These are phyloP conservation scores for Yamadazyma conglobata DNA, from an alignment of 1,139 yeast species.

Conservation along the genomic window DNA sequence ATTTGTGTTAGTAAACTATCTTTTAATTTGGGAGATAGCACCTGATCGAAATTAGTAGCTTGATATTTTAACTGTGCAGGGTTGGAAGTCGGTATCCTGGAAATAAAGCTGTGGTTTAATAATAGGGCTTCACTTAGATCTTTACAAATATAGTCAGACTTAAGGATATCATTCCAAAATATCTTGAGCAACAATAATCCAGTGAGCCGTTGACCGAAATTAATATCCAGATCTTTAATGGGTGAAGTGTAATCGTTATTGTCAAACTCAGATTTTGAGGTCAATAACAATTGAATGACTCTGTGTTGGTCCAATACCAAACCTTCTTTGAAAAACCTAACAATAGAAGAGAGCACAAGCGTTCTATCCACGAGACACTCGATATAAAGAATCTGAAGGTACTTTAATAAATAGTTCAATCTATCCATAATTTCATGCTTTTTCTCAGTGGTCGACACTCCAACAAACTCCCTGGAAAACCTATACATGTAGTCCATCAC, in stretches of 20 bases:
- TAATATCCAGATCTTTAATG: constrained; percentile 22
- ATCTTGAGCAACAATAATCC: constrained; percentile 57
- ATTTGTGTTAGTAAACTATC: constrained; percentile 24
- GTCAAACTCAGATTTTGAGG: constrained; percentile 11
- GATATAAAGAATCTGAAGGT: constrained; percentile 61
- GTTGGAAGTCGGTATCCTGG: constrained; percentile 12
- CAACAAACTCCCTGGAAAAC: constrained; percentile 39
- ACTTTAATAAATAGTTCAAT: constrained; percentile 56
- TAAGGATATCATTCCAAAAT: constrained; percentile 68
- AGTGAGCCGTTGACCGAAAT: constrained; percentile 35
- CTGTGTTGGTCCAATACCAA: constrained; percentile 39
- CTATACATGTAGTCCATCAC: constrained; percentile 58
- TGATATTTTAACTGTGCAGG: constrained; percentile 7
- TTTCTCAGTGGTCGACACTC: constrained; percentile 24
- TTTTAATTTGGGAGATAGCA: constrained; percentile 17
- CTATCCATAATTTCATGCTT: constrained; percentile 49
- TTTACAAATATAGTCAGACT: constrained; percentile 53
- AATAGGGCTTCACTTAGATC: constrained; percentile 57
- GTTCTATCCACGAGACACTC: constrained; percentile 65
- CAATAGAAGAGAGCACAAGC: constrained; percentile 59
- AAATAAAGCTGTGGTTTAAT: constrained; percentile 36
- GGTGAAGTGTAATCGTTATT: constrained; percentile 12
- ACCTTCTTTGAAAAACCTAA: constrained; percentile 52
- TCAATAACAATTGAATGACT: constrained; percentile 18
- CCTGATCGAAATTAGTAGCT: constrained; percentile 5